phyloP scores from a whole-genome alignment of 805 yeast genomes.

The Candida ulmi region DNA sequence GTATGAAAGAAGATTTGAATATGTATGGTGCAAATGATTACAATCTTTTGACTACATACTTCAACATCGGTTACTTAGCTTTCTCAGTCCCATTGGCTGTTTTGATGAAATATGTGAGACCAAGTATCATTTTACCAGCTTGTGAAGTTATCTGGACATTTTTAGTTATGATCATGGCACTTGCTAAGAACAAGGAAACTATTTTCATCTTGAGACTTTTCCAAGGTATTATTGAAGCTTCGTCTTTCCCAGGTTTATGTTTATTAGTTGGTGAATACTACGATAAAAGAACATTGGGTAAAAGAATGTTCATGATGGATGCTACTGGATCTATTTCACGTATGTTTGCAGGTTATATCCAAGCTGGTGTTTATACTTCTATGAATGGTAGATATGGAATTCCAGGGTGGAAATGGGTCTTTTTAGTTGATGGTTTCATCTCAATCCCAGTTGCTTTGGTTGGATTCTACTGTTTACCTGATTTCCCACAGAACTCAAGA shows the following conservation, averaged over 20 bases:
- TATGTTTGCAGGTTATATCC: conserved; percentile 30
- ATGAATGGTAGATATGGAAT: conserved; percentile 34
- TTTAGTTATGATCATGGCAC: conserved; percentile 1
- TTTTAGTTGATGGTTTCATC: conserved; percentile 52
- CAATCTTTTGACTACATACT: conserved; percentile 14
- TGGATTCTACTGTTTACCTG: conserved; percentile 43
- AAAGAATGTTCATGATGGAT: conserved; percentile 11
- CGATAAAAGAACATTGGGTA: conserved; percentile 1
- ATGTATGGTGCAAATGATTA: conserved; percentile 54
- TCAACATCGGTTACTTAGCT: conserved; percentile 3
- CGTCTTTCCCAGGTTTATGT: conserved; percentile 3
- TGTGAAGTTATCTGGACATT: conserved; percentile 5
- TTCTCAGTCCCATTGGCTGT: conserved; percentile 1
- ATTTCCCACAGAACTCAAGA: conserved; percentile 2
- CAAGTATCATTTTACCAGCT: conserved; percentile 3
- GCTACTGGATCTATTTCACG: background rate
- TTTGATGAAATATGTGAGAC: conserved; percentile 2
- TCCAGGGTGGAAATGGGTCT: conserved; percentile 71
- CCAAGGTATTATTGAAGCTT: conserved; percentile 6
- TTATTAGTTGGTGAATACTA: conserved; percentile 3
- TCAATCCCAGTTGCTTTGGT: conserved; percentile 43
- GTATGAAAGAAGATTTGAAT: conserved; percentile 50
- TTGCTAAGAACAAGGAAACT: conserved; percentile 1
- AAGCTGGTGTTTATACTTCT: conserved; percentile 34
- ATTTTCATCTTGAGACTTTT: conserved; percentile 4